phyloP scores from a whole-genome alignment of 768 basidiomycete species.

The Leucocoprinus leucothites region DNA sequence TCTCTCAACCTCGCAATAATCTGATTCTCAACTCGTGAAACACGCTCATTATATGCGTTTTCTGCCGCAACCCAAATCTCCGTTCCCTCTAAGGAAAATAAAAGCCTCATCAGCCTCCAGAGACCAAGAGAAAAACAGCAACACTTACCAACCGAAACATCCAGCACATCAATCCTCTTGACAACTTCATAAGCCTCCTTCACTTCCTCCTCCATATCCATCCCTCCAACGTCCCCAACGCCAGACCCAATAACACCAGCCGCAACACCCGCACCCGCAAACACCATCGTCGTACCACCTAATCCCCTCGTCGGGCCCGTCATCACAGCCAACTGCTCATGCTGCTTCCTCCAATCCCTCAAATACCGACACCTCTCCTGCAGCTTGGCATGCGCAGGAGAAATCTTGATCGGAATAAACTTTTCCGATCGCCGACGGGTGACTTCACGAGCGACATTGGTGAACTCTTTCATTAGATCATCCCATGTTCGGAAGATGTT shows the following conservation, averaged over 20 bases:
- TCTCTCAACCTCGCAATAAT: conserved; percentile 93
- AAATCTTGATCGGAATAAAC: conserved; percentile 96
- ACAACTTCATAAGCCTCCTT: conserved; percentile 96
- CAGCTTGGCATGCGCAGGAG: conserved; percentile 85
- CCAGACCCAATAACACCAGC: conserved; percentile 84
- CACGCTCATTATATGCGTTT: conserved; percentile 96
- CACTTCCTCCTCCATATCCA: conserved; percentile 97
- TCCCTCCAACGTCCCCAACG: conserved; percentile 24
- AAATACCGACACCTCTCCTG: conserved; percentile 87
- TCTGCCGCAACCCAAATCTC: conserved; percentile 98
- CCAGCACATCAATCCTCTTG: conserved; percentile 93
- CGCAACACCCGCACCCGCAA: conserved; percentile 93
- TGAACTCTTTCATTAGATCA: conserved; percentile 88
- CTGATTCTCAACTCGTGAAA: conserved; percentile 96
- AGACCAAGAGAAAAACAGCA: not conserved
- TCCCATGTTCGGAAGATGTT: conserved; percentile 88
- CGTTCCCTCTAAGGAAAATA: conserved; percentile 73
- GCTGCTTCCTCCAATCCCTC: conserved; percentile 92
- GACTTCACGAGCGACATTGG: conserved; percentile 89
- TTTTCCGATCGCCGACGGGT: conserved; percentile 85
- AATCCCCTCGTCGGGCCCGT: conserved; percentile 91
- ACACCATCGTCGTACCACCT: conserved; percentile 69
- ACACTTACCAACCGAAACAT: conserved; percentile 77
- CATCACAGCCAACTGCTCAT: conserved; percentile 97
- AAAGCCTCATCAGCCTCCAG: not conserved